Evolutionary conservation across 2,329 filamentous ascomycete species (phyloP), one percentile per base, ranked within the genome.

Genomic region (Ramularia endophylla): DNA sequence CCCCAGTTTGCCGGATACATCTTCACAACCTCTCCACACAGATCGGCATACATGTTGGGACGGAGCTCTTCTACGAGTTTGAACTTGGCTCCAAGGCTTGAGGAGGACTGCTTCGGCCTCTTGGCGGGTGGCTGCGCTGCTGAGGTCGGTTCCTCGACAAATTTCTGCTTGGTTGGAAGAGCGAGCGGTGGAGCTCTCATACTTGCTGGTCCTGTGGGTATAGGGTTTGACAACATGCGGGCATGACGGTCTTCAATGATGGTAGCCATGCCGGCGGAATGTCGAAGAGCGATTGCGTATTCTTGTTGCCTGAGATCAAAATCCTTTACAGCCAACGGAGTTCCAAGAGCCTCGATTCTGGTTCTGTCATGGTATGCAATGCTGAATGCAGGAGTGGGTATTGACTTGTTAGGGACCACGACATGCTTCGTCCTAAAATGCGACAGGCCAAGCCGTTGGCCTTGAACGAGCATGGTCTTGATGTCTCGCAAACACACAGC

Each of bases 21-120:
- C 50, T 74, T 80, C 34, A 88, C 74, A 2, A 94, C 77, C 56
- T 89, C 75, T 2, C 77, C 87, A 13, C 86, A 68, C 1, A 94
- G 58, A 57, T 95, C 79, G 53, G 74, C 78, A 56, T 82, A 94
- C 0, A 54, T 68, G 11, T 63, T 61, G 5, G 36, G 36, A 2
- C 65, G 55, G 1, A 87, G 64, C 52, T 88, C 77, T 49, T 81
- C 71, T 39, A 95, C 72, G 13, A 82, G 66, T 27, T 68, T 69
- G 54, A 81, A 83, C 57, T 83, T 87, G 2, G 36, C 13, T 16
- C 50, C 52, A 20, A 44, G 36, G 6, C 27, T 25, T 6, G 6
- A 11, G 20, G 28, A 32, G 4, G 18, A 27, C 8, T 22, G 35
- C 17, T 42, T 46, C 22, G 32, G 41, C 20, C 38, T 43, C 29